Evolutionary conservation across 2,329 filamentous ascomycete genomes (phyloP).

Genomic region (Alternaria viburni): DNA sequence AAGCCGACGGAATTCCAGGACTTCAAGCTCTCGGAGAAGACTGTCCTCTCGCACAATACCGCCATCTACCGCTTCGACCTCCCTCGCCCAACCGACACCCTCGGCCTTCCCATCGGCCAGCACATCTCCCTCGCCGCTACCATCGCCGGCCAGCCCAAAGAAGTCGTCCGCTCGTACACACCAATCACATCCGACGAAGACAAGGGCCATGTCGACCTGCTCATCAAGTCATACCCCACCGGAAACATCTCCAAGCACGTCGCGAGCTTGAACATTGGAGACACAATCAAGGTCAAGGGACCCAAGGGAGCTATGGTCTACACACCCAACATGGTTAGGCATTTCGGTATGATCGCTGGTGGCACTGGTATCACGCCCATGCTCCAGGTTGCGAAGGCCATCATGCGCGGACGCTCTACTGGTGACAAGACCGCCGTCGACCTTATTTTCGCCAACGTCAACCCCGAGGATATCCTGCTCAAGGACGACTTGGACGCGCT

Average conservation of each 20-base stretch:
- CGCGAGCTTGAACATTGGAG: conserved; percentile 77
- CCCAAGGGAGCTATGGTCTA: conserved; percentile 99
- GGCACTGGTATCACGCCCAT: conserved; percentile 98
- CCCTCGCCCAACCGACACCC: conserved; percentile 76
- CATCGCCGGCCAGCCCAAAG: conserved; percentile 46
- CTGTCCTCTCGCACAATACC: conserved; percentile 94
- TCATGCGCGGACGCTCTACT: conserved; percentile 73
- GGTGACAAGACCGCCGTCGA: conserved; percentile 86
- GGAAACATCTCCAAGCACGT: conserved; percentile 97
- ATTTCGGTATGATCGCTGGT: conserved; percentile 97
- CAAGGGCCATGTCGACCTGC: conserved; percentile 89
- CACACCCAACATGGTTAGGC: conserved; percentile 92
- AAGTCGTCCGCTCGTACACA: conserved; percentile 52
- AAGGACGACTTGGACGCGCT: conserved; percentile 88
- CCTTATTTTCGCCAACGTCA: conserved; percentile 96
- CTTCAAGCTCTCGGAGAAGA: conserved; percentile 94
- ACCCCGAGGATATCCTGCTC: conserved; percentile 88
- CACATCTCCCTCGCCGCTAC: conserved; percentile 90
- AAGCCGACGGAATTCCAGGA: conserved; percentile 89
- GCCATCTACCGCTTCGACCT: conserved; percentile 97
- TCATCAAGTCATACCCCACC: conserved; percentile 97
- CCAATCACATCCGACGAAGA: conserved; percentile 51
- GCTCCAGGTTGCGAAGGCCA: conserved; percentile 93
- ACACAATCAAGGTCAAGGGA: conserved; percentile 84
- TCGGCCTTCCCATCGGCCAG: conserved; percentile 96